Evolutionary conservation across 768 basidiomycete genomes (phyloP).

Genomic region (Daedalea quercina): DNA sequence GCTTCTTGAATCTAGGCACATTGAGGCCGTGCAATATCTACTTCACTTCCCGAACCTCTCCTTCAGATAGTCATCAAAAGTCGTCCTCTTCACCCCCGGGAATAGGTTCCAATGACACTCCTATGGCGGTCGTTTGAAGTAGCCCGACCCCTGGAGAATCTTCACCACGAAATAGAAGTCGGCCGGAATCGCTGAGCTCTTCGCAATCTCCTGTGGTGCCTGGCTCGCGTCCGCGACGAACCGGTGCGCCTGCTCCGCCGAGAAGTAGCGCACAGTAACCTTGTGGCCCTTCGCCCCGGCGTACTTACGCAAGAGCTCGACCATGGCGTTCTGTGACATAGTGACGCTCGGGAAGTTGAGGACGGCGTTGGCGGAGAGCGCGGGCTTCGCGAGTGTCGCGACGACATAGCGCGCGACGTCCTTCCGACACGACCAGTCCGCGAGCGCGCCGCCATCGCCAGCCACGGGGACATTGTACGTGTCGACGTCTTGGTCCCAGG

Average conservation of each 20-base stretch:
- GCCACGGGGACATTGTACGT: slow-evolving; percentile 1
- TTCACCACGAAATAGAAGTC: slow-evolving; percentile 4
- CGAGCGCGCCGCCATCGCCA: neutral
- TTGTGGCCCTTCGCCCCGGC: neutral
- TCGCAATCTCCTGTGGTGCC: neutral
- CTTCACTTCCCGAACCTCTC: neutral
- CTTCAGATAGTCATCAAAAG: neutral
- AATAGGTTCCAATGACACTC: slow-evolving; percentile 3
- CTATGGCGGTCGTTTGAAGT: neutral
- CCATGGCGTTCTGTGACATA: slow-evolving; percentile 1
- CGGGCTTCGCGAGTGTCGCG: slow-evolving; percentile 2
- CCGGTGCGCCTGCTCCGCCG: slow-evolving; percentile 1
- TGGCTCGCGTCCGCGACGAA: neutral
- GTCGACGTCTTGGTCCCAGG: slow-evolving; percentile 1
- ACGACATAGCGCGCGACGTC: slow-evolving; percentile 3
- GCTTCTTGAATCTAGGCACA: neutral
- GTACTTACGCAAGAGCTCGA: slow-evolving; percentile 2
- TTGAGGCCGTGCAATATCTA: too few species aligned
- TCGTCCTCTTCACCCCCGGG: slow-evolving; percentile 3
- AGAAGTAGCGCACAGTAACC: neutral
- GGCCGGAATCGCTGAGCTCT: slow-evolving; percentile 1
- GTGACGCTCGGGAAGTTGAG: slow-evolving; percentile 5
- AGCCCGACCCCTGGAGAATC: neutral
- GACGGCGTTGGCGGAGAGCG: neutral
- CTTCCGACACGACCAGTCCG: neutral